A percentile compares a stretch with the other conserved stretches of the same genome.
Evolutionary conservation across 345 rosid genomes (phyloP).

Genomic region (Turnera subulata): DNA sequence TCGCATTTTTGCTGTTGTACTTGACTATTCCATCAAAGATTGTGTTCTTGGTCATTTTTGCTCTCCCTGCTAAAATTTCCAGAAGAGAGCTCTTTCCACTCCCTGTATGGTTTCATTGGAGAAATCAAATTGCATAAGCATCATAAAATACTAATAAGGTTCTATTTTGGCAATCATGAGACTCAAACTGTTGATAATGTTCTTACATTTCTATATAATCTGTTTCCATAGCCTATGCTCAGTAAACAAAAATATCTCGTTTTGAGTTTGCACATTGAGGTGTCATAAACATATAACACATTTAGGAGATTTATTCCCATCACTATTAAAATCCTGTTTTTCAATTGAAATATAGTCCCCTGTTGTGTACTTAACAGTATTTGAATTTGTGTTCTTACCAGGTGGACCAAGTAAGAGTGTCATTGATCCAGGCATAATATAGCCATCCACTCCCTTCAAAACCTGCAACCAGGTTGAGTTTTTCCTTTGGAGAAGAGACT

Average conservation of each 20-base stretch:
- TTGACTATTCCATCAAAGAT: slow-evolving; percentile 21
- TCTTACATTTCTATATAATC: too few species aligned
- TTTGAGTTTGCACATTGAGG: too few species aligned
- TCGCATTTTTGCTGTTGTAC: slow-evolving; percentile 26
- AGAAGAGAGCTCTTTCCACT: slow-evolving; percentile 36
- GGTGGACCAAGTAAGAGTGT: slow-evolving; percentile 35
- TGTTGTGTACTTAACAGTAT: too few species aligned
- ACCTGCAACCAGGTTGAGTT: slow-evolving; percentile 20
- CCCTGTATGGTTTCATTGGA: slow-evolving; percentile 17
- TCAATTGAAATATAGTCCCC: too few species aligned
- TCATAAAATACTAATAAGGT: not conserved
- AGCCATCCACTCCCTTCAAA: slow-evolving; percentile 30
- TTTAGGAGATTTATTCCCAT: too few species aligned
- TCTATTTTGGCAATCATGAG: not conserved
- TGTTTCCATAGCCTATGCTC: too few species aligned
- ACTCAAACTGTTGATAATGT: too few species aligned
- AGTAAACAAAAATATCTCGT: too few species aligned
- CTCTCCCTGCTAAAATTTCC: slow-evolving; percentile 25
- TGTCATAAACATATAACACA: too few species aligned
- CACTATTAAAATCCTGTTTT: too few species aligned
- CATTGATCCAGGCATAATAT: slow-evolving; percentile 32
- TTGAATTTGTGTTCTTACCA: slow-evolving; percentile 12
- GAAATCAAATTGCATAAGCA: not conserved
- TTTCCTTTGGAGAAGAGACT: slow-evolving; percentile 14
- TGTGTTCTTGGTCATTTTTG: slow-evolving; percentile 7